Percentiles rank a stretch among this genome's conserved stretches.
Conservation (phyloP, 768 basidiomycete genomes). For the Pisolithus sp. region DNA sequence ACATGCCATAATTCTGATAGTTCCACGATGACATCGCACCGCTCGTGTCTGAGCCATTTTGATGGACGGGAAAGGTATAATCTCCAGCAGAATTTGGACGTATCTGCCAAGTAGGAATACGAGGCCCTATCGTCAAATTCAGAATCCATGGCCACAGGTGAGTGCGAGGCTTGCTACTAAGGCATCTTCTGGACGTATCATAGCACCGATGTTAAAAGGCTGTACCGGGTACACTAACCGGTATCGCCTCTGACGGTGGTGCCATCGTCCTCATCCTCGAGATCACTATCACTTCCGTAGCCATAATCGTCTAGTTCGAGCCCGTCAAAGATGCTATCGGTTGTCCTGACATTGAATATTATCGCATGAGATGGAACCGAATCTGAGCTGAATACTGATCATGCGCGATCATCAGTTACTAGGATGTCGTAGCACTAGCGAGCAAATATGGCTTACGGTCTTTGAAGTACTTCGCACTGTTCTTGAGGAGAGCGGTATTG, state of each 20-base stretch:
- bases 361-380: conserved; percentile 7
- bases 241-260: not conserved
- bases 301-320: conserved; percentile 19
- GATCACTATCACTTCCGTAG: conserved; percentile 31
- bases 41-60: no score
- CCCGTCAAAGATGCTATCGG: conserved; percentile 5
- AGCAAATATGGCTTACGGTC: conserved; percentile 12
- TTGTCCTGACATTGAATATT: conserved; percentile 12
- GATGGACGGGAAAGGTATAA: no score
- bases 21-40: no score
- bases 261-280: conserved; percentile 22
- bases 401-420: not conserved
- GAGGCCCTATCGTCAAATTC: no score
- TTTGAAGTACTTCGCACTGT: conserved; percentile 25
- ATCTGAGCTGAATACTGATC: conserved; percentile 13
- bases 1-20: no score
- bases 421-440: no score
- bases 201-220: no score
- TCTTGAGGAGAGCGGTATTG: conserved; percentile 21
- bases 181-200: no score
- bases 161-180: no score
- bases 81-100: no score
- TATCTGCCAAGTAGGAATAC: no score
- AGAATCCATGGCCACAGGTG: no score
- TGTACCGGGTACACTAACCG: not conserved